A percentile compares a stretch with the other conserved stretches of the same genome.
Conservation (phyloP, 208 protist genomes). For the Wallacemonas sp. region DNA sequence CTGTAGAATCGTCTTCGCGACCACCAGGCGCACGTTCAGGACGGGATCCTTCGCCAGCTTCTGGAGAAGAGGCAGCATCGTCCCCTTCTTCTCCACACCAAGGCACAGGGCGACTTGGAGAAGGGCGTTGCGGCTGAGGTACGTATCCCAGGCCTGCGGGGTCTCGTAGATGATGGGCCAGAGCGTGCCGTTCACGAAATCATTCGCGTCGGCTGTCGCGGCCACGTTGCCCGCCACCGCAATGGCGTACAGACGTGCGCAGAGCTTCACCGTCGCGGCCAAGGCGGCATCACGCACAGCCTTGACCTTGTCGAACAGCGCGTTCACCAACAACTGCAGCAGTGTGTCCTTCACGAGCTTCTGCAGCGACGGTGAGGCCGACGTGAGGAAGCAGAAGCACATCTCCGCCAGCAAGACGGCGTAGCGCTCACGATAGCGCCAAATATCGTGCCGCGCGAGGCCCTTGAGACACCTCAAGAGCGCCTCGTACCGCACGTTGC, state of each 20-base stretch:
- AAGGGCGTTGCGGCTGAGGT: slow-evolving; percentile 69
- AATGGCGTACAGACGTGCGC: slow-evolving; percentile 21
- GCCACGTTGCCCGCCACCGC: slow-evolving; percentile 9
- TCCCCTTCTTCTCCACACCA: slow-evolving; percentile 61
- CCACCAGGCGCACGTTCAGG: slow-evolving; percentile 78
- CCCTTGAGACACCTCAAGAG: slow-evolving; percentile 49
- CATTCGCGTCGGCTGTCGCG: slow-evolving; percentile 4
- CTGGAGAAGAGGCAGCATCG: slow-evolving; percentile 74
- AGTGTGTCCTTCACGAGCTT: slow-evolving; percentile 65
- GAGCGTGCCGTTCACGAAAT: slow-evolving; percentile 69
- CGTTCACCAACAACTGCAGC: slow-evolving; percentile 62
- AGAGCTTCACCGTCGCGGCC: slow-evolving; percentile 49
- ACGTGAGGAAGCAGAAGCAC: slow-evolving; percentile 49
- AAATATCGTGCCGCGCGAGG: slow-evolving; percentile 67
- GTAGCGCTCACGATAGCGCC: slow-evolving; percentile 73
- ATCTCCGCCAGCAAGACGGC: slow-evolving; percentile 62
- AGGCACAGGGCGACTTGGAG: slow-evolving; percentile 70
- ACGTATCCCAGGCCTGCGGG: slow-evolving; percentile 57
- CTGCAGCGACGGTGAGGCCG: slow-evolving; percentile 36
- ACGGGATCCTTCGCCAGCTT: slow-evolving; percentile 68
- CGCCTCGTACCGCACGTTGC: slow-evolving; percentile 41
- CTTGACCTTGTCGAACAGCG: slow-evolving; percentile 83
- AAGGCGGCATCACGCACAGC: slow-evolving; percentile 72
- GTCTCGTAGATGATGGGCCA: slow-evolving; percentile 70
- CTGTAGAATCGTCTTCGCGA: slow-evolving; percentile 64